Evolutionary conservation across 192 early-diverging fungal species (phyloP), one percentile per base, ranked within the genome.

Genomic region (Blastocladiella britannica): DNA sequence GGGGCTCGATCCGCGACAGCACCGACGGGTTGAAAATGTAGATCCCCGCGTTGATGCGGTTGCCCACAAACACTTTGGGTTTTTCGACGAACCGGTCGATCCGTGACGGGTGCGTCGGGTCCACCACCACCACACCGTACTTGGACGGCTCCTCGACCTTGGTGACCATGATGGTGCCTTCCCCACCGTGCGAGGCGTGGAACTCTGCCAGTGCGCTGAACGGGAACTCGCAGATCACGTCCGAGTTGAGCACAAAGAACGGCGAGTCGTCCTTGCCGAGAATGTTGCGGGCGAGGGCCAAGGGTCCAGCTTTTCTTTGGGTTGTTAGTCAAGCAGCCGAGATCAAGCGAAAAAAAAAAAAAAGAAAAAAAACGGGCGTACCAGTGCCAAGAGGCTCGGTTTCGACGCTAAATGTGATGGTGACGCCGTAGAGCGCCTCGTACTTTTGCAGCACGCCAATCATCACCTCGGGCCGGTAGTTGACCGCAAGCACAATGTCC

Each of bases 391-490:
- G 77, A 26, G 95, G 95, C 64, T 97, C 95, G 28, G 80, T 84
- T 65, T 98, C 95, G 52, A 98, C 85, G 1, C 89, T 93, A 68
- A 98, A 97, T 26, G 86, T 88, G 58, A 98, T 98, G 59, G 74
- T 84, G 68, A 98, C 84, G 63, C 80, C 81, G 77, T 78, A 95
- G 63, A 85, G 70, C 37, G 86, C 77, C 72, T 98, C 91, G 70
- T 91, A 91, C 72, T 91, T 84, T 59, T 94, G 77, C 66, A 98
- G 86, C 31, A 87, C 80, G 1, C 81, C 70, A 6, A 87, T 90
- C 94, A 98, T 98, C 60, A 89, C 79, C 66, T 98, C 93, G 29
- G 94, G 93, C 60, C 88, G 87, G 84, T 98, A 98, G 71, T 94
- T 96, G 65, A 98, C 94, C 56, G 94, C 94, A 58, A 98, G 76